Percentiles rank a stretch among this genome's conserved stretches.
Evolutionary conservation across 2,329 filamentous ascomycete genomes (phyloP).

Genomic region (Cryphonectria carpinicola): DNA sequence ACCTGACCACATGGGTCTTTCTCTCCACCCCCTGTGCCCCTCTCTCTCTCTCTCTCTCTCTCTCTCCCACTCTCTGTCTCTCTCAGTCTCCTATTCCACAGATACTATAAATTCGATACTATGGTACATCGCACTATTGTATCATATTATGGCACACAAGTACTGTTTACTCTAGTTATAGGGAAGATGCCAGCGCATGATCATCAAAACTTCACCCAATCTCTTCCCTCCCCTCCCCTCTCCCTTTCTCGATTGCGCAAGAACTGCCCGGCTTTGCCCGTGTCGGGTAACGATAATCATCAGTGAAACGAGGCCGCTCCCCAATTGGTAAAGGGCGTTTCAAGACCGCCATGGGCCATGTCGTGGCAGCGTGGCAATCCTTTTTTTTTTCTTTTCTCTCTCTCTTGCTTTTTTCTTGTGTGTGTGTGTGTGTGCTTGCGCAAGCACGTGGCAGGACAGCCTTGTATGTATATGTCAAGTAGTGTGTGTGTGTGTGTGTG

Average conservation of each 20-base stretch:
- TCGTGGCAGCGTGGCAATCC: constrained; percentile 2
- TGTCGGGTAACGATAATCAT: neutral
- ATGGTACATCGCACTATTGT: neutral
- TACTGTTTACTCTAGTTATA: neutral
- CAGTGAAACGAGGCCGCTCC: constrained; percentile 1
- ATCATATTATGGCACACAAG: neutral
- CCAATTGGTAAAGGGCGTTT: constrained; percentile 7
- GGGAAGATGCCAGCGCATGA: constrained; percentile 4
- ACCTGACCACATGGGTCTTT: too few relatives aligned
- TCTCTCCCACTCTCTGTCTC: too few relatives aligned
- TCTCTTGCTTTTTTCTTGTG: too few relatives aligned
- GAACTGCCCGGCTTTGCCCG: neutral
- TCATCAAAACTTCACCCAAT: constrained; percentile 3
- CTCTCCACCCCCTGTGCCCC: too few relatives aligned
- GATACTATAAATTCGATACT: neutral
- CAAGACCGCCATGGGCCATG: neutral
- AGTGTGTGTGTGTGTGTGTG: neutral
- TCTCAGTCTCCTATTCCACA: neutral
- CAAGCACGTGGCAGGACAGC: constrained; percentile 7
- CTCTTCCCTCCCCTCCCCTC: neutral
- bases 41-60: too few relatives aligned
- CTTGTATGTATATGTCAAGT: neutral
- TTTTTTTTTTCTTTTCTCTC: neutral
- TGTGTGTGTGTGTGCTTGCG: neutral
- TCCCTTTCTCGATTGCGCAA: neutral